phyloP scores from a whole-genome alignment of 2,329 filamentous ascomycete genomes.

The Sordariomycetes sp. region DNA sequence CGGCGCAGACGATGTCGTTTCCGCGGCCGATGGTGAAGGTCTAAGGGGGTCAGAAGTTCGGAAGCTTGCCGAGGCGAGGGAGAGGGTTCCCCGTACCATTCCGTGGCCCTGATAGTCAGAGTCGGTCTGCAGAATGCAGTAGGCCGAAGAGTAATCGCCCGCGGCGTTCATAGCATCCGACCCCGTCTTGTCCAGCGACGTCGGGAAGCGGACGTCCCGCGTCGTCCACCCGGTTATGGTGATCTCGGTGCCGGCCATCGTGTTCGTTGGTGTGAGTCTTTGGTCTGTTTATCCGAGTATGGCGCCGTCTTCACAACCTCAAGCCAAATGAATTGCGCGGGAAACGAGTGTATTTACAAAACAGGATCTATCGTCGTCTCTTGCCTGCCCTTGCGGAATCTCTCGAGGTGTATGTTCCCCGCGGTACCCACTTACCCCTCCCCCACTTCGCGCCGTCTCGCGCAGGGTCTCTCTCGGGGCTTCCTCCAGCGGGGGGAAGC shows the following conservation, averaged over 20 bases:
- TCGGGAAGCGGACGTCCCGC: conserved; percentile 70
- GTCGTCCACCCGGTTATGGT: conserved; percentile 64
- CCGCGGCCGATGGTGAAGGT: conserved; percentile 81
- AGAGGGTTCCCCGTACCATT: conserved; percentile 49
- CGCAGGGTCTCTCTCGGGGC: not conserved
- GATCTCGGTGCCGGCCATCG: conserved; percentile 32
- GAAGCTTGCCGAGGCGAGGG: not conserved
- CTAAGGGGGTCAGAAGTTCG: conserved; percentile 18
- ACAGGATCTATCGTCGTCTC: no score
- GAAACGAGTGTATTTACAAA: not conserved
- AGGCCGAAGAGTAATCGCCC: conserved; percentile 87
- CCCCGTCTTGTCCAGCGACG: conserved; percentile 92
- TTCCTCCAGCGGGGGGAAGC: not conserved
- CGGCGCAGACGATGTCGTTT: conserved; percentile 84
- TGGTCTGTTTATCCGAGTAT: not conserved
- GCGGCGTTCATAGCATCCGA: conserved; percentile 96
- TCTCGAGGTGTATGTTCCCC: not conserved
- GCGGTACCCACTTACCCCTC: not conserved
- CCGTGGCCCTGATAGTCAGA: conserved; percentile 62
- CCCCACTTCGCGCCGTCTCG: not conserved
- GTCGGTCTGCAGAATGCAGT: conserved; percentile 82
- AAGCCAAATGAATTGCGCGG: not conserved
- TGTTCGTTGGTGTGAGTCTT: not conserved
- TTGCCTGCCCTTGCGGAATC: no score
- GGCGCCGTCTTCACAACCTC: not conserved